A percentile compares a stretch with the other conserved stretches of the same genome.
These are phyloP conservation scores for Lasiosphaeriaceae sp. DNA, from an alignment of 495 filamentous ascomycete species.

Conservation along the genomic window DNA sequence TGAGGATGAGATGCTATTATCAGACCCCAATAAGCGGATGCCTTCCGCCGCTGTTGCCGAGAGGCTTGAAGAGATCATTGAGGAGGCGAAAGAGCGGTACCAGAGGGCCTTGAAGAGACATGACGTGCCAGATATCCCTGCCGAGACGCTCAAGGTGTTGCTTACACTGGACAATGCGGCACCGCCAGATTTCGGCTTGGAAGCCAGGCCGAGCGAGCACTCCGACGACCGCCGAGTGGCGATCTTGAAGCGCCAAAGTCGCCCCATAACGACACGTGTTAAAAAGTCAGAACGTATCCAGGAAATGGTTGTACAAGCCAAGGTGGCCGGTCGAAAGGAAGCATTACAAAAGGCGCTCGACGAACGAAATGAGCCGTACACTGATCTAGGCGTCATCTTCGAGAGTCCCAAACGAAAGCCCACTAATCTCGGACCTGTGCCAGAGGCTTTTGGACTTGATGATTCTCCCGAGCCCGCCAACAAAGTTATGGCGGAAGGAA, in stretches of 20 bases:
- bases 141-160: background rate
- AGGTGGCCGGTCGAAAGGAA: constrained; percentile 5
- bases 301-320: constrained; percentile 5
- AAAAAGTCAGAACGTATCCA: constrained; percentile 7
- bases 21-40: constrained; percentile 7
- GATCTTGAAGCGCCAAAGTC: background rate
- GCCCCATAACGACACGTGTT: background rate
- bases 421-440: background rate
- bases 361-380: background rate
- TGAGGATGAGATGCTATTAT: constrained; percentile 4
- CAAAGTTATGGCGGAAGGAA: background rate
- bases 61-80: background rate
- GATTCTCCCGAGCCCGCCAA: background rate
- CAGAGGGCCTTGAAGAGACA: background rate
- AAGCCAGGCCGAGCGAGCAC: background rate
- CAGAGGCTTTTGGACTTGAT: background rate
- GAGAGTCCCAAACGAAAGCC: background rate
- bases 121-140: background rate
- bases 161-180: constrained; percentile 1
- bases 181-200: constrained; percentile 1
- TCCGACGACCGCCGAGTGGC: background rate
- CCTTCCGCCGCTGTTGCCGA: background rate
- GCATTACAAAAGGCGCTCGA: background rate
- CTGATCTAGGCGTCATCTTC: background rate
- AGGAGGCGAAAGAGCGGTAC: constrained; percentile 1